A percentile compares a stretch with the other conserved stretches of the same genome.
These are phyloP conservation scores for Teratosphaeria gauchensis DNA, from an alignment of 2,329 filamentous ascomycete genomes.

Conservation along the genomic window DNA sequence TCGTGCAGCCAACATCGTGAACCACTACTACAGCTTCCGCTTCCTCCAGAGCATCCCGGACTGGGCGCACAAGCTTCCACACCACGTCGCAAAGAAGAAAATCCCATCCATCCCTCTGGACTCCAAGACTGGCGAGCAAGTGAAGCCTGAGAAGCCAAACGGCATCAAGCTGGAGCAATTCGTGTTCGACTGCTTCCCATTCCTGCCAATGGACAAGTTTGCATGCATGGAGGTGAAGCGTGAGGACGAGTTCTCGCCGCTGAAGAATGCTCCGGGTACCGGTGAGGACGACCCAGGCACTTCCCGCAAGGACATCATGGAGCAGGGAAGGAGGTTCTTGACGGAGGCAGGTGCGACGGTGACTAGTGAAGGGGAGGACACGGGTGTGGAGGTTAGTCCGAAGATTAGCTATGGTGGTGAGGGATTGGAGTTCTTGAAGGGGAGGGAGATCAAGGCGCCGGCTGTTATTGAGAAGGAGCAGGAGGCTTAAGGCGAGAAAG, in stretches of 20 bases:
- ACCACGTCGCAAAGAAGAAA: constrained; percentile 98
- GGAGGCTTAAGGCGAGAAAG: neutral
- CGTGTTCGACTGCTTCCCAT: constrained; percentile 95
- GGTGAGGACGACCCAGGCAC: constrained; percentile 92
- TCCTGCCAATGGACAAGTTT: constrained; percentile 77
- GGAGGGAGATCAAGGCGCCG: constrained; percentile 51
- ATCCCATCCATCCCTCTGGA: constrained; percentile 66
- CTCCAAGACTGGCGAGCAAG: constrained; percentile 61
- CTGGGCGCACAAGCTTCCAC: constrained; percentile 78
- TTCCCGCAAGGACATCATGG: constrained; percentile 80
- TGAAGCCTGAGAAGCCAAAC: constrained; percentile 92
- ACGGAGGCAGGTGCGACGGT: constrained; percentile 68
- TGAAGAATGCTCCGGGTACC: constrained; percentile 83
- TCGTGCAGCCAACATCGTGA: constrained; percentile 97
- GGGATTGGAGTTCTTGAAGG: constrained; percentile 52
- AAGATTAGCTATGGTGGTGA: constrained; percentile 77
- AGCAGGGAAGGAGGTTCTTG: constrained; percentile 79
- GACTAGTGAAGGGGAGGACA: constrained; percentile 49
- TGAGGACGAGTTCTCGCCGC: constrained; percentile 93
- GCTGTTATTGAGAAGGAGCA: constrained; percentile 53
- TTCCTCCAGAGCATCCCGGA: constrained; percentile 86
- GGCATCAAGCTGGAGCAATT: constrained; percentile 99
- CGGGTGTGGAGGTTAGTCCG: constrained; percentile 82
- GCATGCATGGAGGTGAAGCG: constrained; percentile 92
- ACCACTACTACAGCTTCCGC: constrained; percentile 96